Percentiles rank a stretch among this genome's conserved stretches.
Conservation (phyloP, 768 basidiomycete species). For the Lentinus tigrinus region DNA sequence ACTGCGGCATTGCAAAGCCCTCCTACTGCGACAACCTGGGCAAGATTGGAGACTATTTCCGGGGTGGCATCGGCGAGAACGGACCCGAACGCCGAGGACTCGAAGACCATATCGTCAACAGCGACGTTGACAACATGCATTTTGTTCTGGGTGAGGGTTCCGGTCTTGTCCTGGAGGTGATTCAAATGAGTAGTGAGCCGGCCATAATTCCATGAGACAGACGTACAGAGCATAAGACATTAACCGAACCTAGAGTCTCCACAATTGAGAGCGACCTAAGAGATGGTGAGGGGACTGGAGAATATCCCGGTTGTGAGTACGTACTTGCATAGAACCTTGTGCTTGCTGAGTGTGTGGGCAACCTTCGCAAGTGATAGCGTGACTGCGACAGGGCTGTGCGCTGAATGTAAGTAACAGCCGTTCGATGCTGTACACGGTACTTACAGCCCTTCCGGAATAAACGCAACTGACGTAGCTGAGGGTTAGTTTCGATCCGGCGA, state of each 20-base stretch:
- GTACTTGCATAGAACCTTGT: slow-evolving; percentile 48
- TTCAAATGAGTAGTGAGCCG: neutral
- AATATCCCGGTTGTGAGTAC: neutral
- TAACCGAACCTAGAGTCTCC: slow-evolving; percentile 63
- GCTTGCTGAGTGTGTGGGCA: slow-evolving; percentile 41
- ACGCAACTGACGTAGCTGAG: slow-evolving; percentile 30
- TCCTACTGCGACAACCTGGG: neutral
- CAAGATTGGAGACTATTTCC: neutral
- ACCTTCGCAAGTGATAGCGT: slow-evolving; percentile 44
- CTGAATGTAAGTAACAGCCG: neutral
- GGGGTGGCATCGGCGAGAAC: neutral
- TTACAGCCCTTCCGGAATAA: slow-evolving; percentile 49
- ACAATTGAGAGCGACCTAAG: slow-evolving; percentile 49
- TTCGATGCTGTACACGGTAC: slow-evolving; percentile 1
- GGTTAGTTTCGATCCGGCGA: neutral
- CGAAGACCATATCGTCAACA: slow-evolving; percentile 1
- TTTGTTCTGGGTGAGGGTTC: slow-evolving; percentile 44
- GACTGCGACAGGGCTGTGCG: slow-evolving; percentile 44
- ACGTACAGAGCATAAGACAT: slow-evolving; percentile 37
- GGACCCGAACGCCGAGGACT: neutral
- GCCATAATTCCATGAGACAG: neutral
- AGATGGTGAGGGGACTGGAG: neutral
- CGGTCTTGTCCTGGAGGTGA: slow-evolving; percentile 46
- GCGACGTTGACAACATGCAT: slow-evolving; percentile 36
- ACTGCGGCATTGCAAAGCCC: slow-evolving; percentile 36